Evolutionary conservation across 345 rosid genomes (phyloP), one percentile per base, ranked within the genome.

Genomic region (Xanthoceras sorbifolium): DNA sequence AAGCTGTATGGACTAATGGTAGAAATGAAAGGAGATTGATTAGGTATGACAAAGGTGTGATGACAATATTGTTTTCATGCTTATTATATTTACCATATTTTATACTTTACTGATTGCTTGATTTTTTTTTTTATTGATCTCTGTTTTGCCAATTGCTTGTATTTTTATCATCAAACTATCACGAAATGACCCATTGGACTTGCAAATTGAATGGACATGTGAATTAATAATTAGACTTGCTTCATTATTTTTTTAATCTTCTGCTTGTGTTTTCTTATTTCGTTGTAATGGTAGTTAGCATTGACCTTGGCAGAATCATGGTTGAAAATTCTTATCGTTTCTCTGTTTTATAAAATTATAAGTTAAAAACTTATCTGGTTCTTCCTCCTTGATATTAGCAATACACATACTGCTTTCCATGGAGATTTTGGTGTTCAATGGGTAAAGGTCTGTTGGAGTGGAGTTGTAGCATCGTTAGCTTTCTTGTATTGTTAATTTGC

Each of bases 1-100:
- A 92, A 88, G 97, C 95, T 54, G 89, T 92, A 9, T 90, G 93
- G 93, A 61, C 78, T 44, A 81, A 65, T 55, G 75, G 73, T 48
- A 18, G 48, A 55, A 72, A 67, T 59, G 80, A 81, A 15, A 80
- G 84, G 78, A 89, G 82, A 81, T 69, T 87, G 63, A 89, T 92
- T 59, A 84, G 97, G 97, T 92, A 72, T 50, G 72, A 48, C 8
- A 38, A 66, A 78, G 8, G 65, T 18, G 32, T 64, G 28, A 78
- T 59, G 22, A 28, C 14, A n/a, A 26, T 25, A 6, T 32, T 3
- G 9, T 60, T 64, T 50, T 25, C 12, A 12, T 52, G 31, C 12
- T 52, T 25, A 0, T 29, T 44, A 23, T 14, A 3, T 40, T 42
- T n/a, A 4, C 5, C 48, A 22, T 26, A 34, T 15, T 9, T 9